Evolutionary conservation across 2,329 filamentous ascomycete species (phyloP).

Genomic region (Cordyceps fumosorosea): DNA sequence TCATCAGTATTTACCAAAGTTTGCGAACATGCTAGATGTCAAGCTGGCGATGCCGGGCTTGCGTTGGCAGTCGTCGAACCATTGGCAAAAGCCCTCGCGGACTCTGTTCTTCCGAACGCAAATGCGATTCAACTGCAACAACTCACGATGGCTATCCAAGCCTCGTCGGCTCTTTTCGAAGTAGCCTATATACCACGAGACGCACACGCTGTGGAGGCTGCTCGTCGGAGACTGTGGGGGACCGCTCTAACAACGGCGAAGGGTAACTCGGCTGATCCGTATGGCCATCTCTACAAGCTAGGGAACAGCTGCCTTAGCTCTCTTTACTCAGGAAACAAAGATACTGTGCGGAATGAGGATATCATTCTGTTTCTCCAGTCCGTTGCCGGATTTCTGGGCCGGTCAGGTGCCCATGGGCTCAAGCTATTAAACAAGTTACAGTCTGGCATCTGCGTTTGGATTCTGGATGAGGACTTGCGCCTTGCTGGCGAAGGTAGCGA

Average conservation of each 20-base stretch:
- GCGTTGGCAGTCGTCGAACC: conserved; percentile 65
- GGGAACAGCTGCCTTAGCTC: conserved; percentile 44
- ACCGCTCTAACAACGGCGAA: conserved; percentile 22
- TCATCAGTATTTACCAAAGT: conserved; percentile 51
- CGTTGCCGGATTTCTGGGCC: conserved; percentile 44
- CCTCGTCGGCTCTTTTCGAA: conserved; percentile 37
- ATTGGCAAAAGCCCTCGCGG: conserved; percentile 50
- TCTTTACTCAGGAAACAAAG: conserved; percentile 44
- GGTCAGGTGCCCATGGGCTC: not conserved
- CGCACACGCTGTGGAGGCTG: conserved; percentile 57
- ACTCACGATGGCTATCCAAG: conserved; percentile 14
- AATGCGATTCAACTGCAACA: not conserved
- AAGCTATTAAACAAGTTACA: conserved; percentile 56
- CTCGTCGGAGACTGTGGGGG: conserved; percentile 58
- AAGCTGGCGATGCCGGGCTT: conserved; percentile 62
- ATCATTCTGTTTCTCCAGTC: conserved; percentile 45
- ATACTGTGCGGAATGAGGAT: conserved; percentile 30
- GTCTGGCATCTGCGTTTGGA: conserved; percentile 54
- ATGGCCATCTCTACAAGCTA: conserved; percentile 59
- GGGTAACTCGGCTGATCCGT: conserved; percentile 53
- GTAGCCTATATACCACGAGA: conserved; percentile 51
- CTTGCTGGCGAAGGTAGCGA: conserved; percentile 36
- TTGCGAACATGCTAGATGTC: conserved; percentile 48
- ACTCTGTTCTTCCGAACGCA: conserved; percentile 23
- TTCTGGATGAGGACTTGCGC: conserved; percentile 48